A percentile compares a stretch with the other conserved stretches of the same genome.
Evolutionary conservation across 306 rosid genomes (phyloP).

Genomic region (Vigna trinervia): DNA sequence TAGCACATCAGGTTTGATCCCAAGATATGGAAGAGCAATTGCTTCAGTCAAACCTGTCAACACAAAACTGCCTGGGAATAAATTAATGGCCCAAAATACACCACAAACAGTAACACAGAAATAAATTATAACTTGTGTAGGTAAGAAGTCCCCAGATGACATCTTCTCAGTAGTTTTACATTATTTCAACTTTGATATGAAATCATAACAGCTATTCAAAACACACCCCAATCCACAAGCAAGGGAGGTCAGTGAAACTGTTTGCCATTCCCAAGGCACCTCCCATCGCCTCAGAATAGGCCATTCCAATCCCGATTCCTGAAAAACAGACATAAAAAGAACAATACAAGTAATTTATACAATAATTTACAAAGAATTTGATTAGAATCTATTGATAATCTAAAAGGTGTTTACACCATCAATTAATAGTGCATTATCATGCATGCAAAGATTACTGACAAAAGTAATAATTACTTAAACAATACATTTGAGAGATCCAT

Average conservation of each 20-base stretch:
- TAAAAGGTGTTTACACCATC: neutral
- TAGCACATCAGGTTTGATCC: slow-evolving; percentile 69
- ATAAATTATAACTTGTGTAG: slow-evolving; percentile 3
- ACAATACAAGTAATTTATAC: slow-evolving; percentile 11
- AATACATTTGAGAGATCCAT: neutral
- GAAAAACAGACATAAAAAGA: slow-evolving; percentile 30
- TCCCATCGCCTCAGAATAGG: slow-evolving; percentile 89
- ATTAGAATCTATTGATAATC: neutral
- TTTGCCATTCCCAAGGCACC: slow-evolving; percentile 99
- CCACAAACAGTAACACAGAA: slow-evolving; percentile 29
- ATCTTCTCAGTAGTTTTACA: slow-evolving; percentile 2
- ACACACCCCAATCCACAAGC: slow-evolving; percentile 93
- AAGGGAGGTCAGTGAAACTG: slow-evolving; percentile 78
- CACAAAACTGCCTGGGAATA: slow-evolving; percentile 99
- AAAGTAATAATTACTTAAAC: neutral
- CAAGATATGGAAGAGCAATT: slow-evolving; percentile 84
- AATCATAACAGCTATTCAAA: slow-evolving; percentile 27
- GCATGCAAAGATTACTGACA: neutral
- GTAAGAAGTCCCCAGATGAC: neutral
- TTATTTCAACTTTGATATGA: slow-evolving; percentile 30
- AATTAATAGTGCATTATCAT: neutral
- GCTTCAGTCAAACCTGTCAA: slow-evolving; percentile 94
- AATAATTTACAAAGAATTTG: neutral
- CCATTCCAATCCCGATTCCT: slow-evolving; percentile 68
- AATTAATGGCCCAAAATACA: slow-evolving; percentile 47